Evolutionary conservation across 805 yeast species (phyloP).

Genomic region (Lipomyces spencermartinsiae): DNA sequence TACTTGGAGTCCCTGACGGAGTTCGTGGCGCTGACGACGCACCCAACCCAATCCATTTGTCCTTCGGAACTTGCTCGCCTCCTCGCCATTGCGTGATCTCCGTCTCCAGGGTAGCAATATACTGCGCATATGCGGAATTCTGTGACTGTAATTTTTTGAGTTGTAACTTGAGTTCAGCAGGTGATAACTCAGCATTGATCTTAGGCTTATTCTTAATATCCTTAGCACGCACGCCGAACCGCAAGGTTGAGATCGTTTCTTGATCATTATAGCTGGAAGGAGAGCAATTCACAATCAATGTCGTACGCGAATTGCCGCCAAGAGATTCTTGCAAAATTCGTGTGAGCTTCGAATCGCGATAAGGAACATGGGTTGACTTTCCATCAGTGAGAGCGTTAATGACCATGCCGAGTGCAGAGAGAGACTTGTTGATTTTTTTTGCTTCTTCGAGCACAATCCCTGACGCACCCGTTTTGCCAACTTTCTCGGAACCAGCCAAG

Average conservation of each 20-base stretch:
- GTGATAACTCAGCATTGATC: slow-evolving; percentile 64
- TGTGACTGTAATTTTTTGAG: slow-evolving; percentile 49
- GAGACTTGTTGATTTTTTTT: slow-evolving; percentile 78
- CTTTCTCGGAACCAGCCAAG: slow-evolving; percentile 86
- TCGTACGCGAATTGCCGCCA: slow-evolving; percentile 83
- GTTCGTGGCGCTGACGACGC: slow-evolving; percentile 7
- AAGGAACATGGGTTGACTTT: slow-evolving; percentile 69
- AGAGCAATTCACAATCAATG: slow-evolving; percentile 75
- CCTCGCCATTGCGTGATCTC: slow-evolving; percentile 51
- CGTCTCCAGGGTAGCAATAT: slow-evolving; percentile 51
- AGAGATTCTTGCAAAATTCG: slow-evolving; percentile 77
- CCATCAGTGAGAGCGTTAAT: slow-evolving; percentile 79
- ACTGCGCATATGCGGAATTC: slow-evolving; percentile 39
- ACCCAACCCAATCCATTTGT: slow-evolving; percentile 41
- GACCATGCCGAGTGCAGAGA: slow-evolving; percentile 79
- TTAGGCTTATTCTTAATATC: slow-evolving; percentile 68
- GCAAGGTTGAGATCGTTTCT: slow-evolving; percentile 73
- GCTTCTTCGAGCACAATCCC: slow-evolving; percentile 83
- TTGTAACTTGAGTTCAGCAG: slow-evolving; percentile 53
- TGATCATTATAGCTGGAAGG: slow-evolving; percentile 60
- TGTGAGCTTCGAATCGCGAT: slow-evolving; percentile 79
- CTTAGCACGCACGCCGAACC: slow-evolving; percentile 79
- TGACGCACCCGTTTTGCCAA: slow-evolving; percentile 75
- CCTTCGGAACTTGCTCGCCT: slow-evolving; percentile 44
- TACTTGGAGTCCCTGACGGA: slow-evolving; percentile 13